phyloP scores from a whole-genome alignment of 2,329 filamentous ascomycete species.

The Aspergillus arachidicola region DNA sequence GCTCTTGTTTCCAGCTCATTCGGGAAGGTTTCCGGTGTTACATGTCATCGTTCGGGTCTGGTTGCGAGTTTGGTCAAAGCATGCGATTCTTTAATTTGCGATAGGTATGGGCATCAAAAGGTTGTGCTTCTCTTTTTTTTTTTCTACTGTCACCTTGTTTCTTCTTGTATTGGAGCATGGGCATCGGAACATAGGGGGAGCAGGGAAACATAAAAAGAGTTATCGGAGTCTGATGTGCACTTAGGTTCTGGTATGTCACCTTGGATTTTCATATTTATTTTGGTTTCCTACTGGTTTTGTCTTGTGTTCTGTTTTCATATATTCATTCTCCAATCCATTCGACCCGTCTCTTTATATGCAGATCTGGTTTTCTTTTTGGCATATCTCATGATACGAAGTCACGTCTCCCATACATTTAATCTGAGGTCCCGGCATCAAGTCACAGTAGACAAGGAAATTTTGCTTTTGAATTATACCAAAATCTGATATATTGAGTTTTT shows the following conservation, averaged over 20 bases:
- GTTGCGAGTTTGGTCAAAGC: slow-evolving; percentile 20
- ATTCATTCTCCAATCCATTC: background rate
- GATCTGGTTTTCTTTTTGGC: background rate
- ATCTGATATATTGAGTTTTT: background rate
- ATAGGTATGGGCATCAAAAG: slow-evolving; percentile 20
- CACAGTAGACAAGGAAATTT: background rate
- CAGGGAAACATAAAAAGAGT: slow-evolving; percentile 28
- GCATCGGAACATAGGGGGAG: slow-evolving; percentile 22
- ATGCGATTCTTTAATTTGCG: slow-evolving; percentile 14
- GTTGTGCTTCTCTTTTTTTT: slow-evolving; percentile 11
- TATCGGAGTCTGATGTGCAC: slow-evolving; percentile 27
- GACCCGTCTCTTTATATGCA: background rate
- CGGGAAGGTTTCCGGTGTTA: slow-evolving; percentile 24
- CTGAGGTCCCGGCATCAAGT: background rate
- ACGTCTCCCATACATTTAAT: background rate
- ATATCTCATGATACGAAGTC: slow-evolving; percentile 3
- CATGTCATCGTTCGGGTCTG: slow-evolving; percentile 21
- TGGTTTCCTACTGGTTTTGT: slow-evolving; percentile 6
- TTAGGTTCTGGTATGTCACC: slow-evolving; percentile 17
- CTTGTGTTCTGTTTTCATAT: slow-evolving; percentile 4
- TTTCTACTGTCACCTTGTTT: background rate
- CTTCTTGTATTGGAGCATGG: slow-evolving; percentile 12
- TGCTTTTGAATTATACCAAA: background rate
- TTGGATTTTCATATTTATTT: slow-evolving; percentile 10
- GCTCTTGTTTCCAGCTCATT: slow-evolving; percentile 22